A percentile compares a stretch with the other conserved stretches of the same genome.
Conservation (phyloP, 768 basidiomycete species). For the Leccinum fibrillosum region DNA sequence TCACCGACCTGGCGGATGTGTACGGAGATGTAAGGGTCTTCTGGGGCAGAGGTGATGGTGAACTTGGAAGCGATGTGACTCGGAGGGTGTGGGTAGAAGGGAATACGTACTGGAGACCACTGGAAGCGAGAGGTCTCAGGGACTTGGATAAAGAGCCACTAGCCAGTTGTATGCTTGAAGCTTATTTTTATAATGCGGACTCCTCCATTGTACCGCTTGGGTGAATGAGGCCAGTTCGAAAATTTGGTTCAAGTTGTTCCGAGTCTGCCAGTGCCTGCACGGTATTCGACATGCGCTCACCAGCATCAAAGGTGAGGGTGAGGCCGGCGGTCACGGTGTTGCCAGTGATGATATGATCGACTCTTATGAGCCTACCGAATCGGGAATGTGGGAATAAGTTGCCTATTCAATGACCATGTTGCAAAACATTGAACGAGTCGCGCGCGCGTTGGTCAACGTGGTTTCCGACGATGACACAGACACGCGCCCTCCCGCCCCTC, state of each 20-base stretch:
- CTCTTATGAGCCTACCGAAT: neutral
- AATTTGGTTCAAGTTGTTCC: conserved; percentile 57
- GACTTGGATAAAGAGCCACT: conserved; percentile 85
- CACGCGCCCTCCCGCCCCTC: conserved; percentile 19
- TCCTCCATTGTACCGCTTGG: conserved; percentile 90
- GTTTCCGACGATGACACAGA: conserved; percentile 16
- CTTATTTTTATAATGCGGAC: conserved; percentile 86
- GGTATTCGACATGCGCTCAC: conserved; percentile 63
- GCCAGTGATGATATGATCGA: conserved; percentile 42
- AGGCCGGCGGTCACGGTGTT: too few species aligned
- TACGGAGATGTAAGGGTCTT: conserved; percentile 53
- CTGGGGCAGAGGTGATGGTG: conserved; percentile 89
- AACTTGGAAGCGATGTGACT: conserved; percentile 48
- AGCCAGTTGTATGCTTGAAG: conserved; percentile 88
- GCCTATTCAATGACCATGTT: neutral
- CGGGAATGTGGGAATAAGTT: conserved; percentile 1
- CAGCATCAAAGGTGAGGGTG: too few species aligned
- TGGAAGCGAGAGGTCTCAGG: conserved; percentile 82
- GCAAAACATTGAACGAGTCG: neutral
- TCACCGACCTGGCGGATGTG: conserved; percentile 95
- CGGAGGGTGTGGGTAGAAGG: neutral
- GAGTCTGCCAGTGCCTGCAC: conserved; percentile 48
- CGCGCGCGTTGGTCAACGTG: neutral
- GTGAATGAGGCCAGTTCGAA: conserved; percentile 81
- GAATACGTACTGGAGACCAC: conserved; percentile 88